Evolutionary conservation across 2,329 filamentous ascomycete species (phyloP).

Genomic region (Endothia cerciana): DNA sequence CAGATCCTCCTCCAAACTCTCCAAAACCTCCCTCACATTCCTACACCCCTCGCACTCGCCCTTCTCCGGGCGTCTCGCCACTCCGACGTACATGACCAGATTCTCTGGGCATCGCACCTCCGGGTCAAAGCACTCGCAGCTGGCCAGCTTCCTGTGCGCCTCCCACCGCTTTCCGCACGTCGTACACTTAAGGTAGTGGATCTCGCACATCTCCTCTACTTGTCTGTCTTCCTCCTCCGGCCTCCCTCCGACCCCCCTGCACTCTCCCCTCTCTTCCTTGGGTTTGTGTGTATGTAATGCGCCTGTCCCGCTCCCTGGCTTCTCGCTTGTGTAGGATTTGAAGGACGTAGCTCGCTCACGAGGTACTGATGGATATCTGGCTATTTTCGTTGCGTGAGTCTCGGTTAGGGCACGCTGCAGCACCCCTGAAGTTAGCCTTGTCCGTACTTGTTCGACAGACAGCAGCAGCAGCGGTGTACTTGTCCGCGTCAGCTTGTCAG

Average conservation of each 20-base stretch:
- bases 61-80: conserved; percentile 38
- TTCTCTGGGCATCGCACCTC: conserved; percentile 37
- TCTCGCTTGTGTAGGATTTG: not conserved
- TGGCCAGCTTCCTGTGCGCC: conserved; percentile 41
- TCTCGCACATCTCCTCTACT: conserved; percentile 41
- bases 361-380: not conserved
- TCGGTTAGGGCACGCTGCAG: not conserved
- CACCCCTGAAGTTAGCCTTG: not conserved
- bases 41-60: conserved; percentile 40
- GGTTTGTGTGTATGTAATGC: not conserved
- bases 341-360: not conserved
- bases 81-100: conserved; percentile 45
- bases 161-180: conserved; percentile 40
- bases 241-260: not conserved
- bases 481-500: not conserved
- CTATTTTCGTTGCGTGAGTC: not conserved
- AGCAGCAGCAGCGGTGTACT: not conserved
- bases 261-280: not conserved
- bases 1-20: conserved; percentile 38
- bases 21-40: conserved; percentile 36
- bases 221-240: not conserved
- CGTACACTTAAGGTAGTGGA: conserved; percentile 40
- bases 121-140: conserved; percentile 41
- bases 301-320: not conserved
- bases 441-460: not conserved